Conservation (phyloP, 495 filamentous ascomycete species). For the Ascobolus immersus region DNA sequence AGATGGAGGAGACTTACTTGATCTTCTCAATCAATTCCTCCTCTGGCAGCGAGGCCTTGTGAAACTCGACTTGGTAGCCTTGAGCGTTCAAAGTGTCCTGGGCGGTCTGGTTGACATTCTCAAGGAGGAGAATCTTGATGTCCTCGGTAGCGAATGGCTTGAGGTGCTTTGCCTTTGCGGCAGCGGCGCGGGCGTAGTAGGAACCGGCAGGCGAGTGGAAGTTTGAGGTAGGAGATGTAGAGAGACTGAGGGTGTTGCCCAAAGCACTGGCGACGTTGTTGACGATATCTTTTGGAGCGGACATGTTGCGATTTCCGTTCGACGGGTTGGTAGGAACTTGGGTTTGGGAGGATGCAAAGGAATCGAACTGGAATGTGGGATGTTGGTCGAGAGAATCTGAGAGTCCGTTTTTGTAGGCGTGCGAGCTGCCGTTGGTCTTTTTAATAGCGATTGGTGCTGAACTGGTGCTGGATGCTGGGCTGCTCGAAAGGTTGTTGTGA, state of each 20-base stretch:
- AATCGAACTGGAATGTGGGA: too few species aligned
- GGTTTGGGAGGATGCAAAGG: too few species aligned
- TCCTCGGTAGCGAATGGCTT: constrained; percentile 91
- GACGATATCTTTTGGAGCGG: background rate
- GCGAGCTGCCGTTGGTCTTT: too few species aligned
- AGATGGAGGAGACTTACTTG: constrained; percentile 29
- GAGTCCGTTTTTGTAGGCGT: too few species aligned
- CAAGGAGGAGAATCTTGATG: constrained; percentile 83
- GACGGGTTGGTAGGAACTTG: too few species aligned
- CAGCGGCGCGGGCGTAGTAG: constrained; percentile 1
- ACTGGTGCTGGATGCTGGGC: too few species aligned
- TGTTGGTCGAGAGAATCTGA: too few species aligned
- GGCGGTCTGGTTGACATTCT: constrained; percentile 87
- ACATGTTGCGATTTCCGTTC: constrained; percentile 2
- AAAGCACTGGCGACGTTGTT: background rate
- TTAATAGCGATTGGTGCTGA: too few species aligned
- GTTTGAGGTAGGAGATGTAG: constrained; percentile 9
- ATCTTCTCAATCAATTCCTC: constrained; percentile 94
- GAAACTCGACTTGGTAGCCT: constrained; percentile 85
- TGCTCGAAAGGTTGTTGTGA: too few species aligned
- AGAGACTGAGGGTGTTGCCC: constrained; percentile 2
- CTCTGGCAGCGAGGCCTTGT: constrained; percentile 73
- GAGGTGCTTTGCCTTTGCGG: constrained; percentile 35
- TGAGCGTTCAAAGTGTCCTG: constrained; percentile 53
- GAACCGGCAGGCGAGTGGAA: constrained; percentile 11